Evolutionary conservation across 805 yeast genomes (phyloP).

Genomic region (Metschnikowia arizonensis): DNA sequence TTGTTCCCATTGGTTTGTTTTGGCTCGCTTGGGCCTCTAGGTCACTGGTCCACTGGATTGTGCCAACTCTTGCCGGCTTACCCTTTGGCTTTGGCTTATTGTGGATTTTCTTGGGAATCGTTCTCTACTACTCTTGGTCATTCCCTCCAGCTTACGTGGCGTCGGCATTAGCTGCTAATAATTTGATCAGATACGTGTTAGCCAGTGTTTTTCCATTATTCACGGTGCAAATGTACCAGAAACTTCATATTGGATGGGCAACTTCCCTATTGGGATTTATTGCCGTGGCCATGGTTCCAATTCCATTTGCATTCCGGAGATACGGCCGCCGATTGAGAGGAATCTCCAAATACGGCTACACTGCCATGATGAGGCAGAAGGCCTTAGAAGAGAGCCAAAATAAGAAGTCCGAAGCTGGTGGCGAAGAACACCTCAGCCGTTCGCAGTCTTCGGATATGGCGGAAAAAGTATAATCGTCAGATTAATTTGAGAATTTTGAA

Average conservation of each 20-base stretch:
- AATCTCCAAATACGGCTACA: constrained; percentile 56
- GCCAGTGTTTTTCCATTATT: constrained; percentile 84
- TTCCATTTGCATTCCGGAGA: constrained; percentile 63
- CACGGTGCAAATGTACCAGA: constrained; percentile 76
- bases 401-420: background rate
- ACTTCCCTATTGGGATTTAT: constrained; percentile 61
- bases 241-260: constrained; percentile 77
- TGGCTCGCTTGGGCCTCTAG: constrained; percentile 82
- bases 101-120: constrained; percentile 63
- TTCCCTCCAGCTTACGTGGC: constrained; percentile 78
- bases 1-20: constrained; percentile 64
- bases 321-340: constrained; percentile 58
- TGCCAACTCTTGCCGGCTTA: constrained; percentile 70
- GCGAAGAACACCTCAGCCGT: background rate
- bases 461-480: background rate
- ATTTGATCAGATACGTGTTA: constrained; percentile 66
- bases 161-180: constrained; percentile 87
- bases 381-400: constrained; percentile 15
- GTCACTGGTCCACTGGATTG: constrained; percentile 65
- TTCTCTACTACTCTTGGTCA: constrained; percentile 64
- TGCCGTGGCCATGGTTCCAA: constrained; percentile 66
- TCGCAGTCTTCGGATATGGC: background rate
- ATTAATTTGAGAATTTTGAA: background rate
- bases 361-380: constrained; percentile 34
- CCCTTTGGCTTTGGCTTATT: constrained; percentile 75